These are phyloP conservation scores for California macrophylla DNA, from an alignment of 441 rosid genomes.

Conservation along the genomic window DNA sequence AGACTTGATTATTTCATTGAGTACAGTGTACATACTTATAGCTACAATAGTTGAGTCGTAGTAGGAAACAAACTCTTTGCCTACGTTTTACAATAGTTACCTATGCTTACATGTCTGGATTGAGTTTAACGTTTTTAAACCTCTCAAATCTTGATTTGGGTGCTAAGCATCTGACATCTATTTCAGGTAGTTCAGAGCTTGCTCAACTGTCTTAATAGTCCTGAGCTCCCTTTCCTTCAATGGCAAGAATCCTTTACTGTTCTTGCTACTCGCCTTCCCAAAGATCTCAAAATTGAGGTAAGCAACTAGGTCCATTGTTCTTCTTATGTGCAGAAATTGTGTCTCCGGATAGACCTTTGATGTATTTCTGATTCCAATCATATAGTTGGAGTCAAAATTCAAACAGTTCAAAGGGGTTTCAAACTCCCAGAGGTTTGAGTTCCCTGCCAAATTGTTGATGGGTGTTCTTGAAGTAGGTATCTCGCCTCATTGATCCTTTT, in stretches of 20 bases:
- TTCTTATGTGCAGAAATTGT: background rate
- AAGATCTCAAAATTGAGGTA: slow-evolving; percentile 81
- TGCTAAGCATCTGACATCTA: slow-evolving; percentile 18
- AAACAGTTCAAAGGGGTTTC: slow-evolving; percentile 55
- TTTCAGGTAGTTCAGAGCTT: slow-evolving; percentile 85
- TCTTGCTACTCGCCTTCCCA: slow-evolving; percentile 90
- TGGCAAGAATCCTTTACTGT: slow-evolving; percentile 99
- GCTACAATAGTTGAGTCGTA: too few relatives aligned
- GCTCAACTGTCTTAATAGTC: slow-evolving; percentile 87
- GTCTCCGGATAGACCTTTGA: slow-evolving; percentile 9
- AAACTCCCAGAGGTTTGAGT: slow-evolving; percentile 60
- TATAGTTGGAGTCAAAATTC: slow-evolving; percentile 73
- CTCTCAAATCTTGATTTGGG: slow-evolving; percentile 1
- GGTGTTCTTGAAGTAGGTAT: slow-evolving; percentile 73
- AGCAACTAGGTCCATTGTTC: slow-evolving; percentile 16
- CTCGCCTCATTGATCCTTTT: slow-evolving; percentile 1
- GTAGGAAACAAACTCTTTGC: too few relatives aligned
- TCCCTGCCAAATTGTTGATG: slow-evolving; percentile 79
- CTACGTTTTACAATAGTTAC: background rate
- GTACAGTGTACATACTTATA: too few relatives aligned
- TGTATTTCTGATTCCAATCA: slow-evolving; percentile 11
- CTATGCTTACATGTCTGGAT: background rate
- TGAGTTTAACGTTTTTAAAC: background rate
- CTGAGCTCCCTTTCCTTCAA: slow-evolving; percentile 97
- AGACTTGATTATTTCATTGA: background rate